Conservation (phyloP, 1,139 yeast genomes). For the Candida glucosophila region DNA sequence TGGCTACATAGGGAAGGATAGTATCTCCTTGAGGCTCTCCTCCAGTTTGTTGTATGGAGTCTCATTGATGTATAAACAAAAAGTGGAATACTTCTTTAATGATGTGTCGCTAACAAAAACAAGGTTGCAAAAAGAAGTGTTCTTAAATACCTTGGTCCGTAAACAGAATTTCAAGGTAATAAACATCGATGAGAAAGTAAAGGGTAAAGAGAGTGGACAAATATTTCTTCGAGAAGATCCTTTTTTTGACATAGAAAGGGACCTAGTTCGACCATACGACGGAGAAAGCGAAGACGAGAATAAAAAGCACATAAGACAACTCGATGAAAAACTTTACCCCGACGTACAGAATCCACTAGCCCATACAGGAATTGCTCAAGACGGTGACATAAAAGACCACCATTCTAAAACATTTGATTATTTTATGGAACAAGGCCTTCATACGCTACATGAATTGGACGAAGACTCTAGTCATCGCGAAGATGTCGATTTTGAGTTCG, state of each 20-base stretch:
- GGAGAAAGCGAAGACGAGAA: conserved; percentile 7
- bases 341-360: conserved; percentile 2
- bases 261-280: conserved; percentile 14
- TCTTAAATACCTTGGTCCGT: conserved; percentile 4
- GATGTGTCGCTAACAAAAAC: conserved; percentile 22
- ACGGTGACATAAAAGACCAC: conserved; percentile 1
- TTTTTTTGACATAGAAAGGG: conserved; percentile 25
- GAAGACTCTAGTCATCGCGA: conserved; percentile 3
- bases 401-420: conserved; percentile 6
- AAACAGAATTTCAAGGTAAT: conserved; percentile 3
- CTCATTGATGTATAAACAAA: conserved; percentile 43
- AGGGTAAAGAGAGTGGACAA: conserved; percentile 4
- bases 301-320: conserved; percentile 8
- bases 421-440: conserved; percentile 8
- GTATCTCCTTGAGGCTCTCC: conserved; percentile 32
- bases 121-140: conserved; percentile 15
- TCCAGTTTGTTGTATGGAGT: conserved; percentile 52
- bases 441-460: conserved; percentile 4
- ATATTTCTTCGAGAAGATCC: conserved; percentile 31
- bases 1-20: conserved; percentile 17
- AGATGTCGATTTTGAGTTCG: conserved; percentile 9
- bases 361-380: background rate
- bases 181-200: conserved; percentile 1
- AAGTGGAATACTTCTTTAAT: conserved; percentile 35
- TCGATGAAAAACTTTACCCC: conserved; percentile 6